Evolutionary conservation across 495 filamentous ascomycete species (phyloP).

Genomic region (Xylaria curta): DNA sequence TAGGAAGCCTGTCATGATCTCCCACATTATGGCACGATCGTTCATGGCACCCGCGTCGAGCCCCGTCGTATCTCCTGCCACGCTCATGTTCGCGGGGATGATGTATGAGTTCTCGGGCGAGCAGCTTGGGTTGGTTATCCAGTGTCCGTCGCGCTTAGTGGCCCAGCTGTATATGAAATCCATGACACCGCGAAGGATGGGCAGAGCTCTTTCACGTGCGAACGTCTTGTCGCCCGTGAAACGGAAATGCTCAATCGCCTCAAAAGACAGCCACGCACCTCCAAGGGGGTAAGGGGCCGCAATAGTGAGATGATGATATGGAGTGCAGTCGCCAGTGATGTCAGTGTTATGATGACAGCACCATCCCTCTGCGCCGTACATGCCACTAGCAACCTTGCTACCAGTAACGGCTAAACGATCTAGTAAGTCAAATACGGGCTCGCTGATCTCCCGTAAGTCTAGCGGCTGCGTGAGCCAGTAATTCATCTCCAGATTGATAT

Average conservation of each 20-base stretch:
- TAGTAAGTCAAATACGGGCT: slow-evolving; percentile 8
- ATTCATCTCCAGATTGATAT: slow-evolving; percentile 68
- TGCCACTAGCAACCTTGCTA: slow-evolving; percentile 47
- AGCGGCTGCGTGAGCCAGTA: slow-evolving; percentile 60
- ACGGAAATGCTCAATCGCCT: slow-evolving; percentile 55
- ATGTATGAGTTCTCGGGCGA: slow-evolving; percentile 18
- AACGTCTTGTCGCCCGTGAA: slow-evolving; percentile 47
- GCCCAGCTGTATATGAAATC: slow-evolving; percentile 11
- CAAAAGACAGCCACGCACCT: slow-evolving; percentile 54
- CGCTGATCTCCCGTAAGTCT: slow-evolving; percentile 46
- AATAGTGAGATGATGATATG: slow-evolving; percentile 52
- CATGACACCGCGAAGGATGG: background rate
- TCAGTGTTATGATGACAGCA: slow-evolving; percentile 57
- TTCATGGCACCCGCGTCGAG: background rate
- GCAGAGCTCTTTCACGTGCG: slow-evolving; percentile 42
- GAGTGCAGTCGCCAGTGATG: slow-evolving; percentile 57
- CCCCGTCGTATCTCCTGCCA: background rate
- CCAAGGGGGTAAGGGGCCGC: slow-evolving; percentile 57
- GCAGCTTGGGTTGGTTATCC: background rate
- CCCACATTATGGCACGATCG: slow-evolving; percentile 2
- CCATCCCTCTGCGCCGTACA: slow-evolving; percentile 60
- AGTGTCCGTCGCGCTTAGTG: background rate
- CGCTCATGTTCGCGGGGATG: background rate
- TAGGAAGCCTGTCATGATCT: background rate
- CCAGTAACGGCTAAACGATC: slow-evolving; percentile 33